Evolutionary conservation across 1,284 basidiomycete genomes (phyloP), one percentile per base, ranked within the genome.

Genomic region (Puccinia polysora): DNA sequence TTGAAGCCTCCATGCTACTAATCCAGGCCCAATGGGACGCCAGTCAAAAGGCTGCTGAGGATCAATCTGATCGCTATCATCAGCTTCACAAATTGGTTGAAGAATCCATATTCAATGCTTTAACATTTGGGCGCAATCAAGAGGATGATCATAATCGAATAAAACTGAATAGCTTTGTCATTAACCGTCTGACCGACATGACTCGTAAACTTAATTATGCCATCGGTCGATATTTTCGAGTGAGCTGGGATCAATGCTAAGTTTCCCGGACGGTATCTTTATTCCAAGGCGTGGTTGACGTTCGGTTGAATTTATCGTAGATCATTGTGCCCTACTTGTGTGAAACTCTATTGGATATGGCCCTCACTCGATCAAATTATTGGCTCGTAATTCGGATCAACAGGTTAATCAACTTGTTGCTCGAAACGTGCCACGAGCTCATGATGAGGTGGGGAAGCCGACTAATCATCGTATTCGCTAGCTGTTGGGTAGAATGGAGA

Each of bases 221-320:
- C 1, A 36, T 70, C n/a, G 55, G 34, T 23, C 68, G 68, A 36
- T 34, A 62, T 50, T 14, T 60, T 20, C 68, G 65, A n/a, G 56
- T 62, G 36, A 34, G 65, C 32, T 12, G 20, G 43, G 25, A 52
- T 36, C 20, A 38, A 38, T 10, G 32, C 40, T 28, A 1, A 40
- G 25, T 2, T 20, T 20, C 18, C 6, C 14, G 18, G 4, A 18
- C 8, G 6, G 32, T 15, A 34, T 14, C 7, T 23, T 4, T 20
- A 20, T 10, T 10, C 40, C 10, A n/a, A n/a, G n/a, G 10, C 10
- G 40, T 45, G 10, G 10, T 45, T 45, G 40, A 10, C 10, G 10
- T 10, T 45, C 10, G 40, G 40, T 23, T 23, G 36, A 15, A 3
- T 25, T 3, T 40, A 6, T 32, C 14, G 14, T n/a, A 64, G 62